A percentile compares a stretch with the other conserved stretches of the same genome.
phyloP scores from a whole-genome alignment of 345 rosid species.

The Erucastrum elatum region DNA sequence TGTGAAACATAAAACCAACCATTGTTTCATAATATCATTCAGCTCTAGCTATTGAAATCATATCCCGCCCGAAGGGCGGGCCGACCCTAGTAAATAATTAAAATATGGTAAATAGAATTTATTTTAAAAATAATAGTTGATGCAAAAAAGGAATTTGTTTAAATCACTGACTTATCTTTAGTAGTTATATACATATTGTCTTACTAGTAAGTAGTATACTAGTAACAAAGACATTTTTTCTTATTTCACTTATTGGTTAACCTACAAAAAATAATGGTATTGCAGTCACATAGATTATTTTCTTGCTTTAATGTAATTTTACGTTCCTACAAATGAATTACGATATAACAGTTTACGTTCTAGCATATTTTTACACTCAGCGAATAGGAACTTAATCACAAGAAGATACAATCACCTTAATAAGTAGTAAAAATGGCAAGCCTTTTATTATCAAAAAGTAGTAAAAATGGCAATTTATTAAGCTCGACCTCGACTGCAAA shows the following conservation, averaged over 20 bases:
- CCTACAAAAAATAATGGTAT: not conserved
- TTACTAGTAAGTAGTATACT: not conserved
- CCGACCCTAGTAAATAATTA: too few relatives aligned
- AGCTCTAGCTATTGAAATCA: too few relatives aligned
- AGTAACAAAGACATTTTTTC: not conserved
- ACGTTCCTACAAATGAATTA: not conserved
- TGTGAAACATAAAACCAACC: too few relatives aligned
- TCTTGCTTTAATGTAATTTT: not conserved
- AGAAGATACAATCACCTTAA: too few relatives aligned
- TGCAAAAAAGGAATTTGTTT: not conserved
- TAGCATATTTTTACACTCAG: not conserved
- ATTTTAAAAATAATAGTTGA: not conserved
- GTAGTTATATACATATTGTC: not conserved
- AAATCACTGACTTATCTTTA: not conserved
- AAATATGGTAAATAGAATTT: not conserved
- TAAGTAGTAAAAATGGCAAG: too few relatives aligned
- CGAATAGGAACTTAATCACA: not conserved
- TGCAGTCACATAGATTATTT: not conserved
- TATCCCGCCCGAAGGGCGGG: too few relatives aligned
- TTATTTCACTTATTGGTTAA: not conserved
- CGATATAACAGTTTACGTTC: not conserved
- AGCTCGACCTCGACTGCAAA: too few relatives aligned
- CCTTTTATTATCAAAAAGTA: too few relatives aligned
- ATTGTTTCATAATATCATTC: too few relatives aligned
- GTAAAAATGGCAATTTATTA: too few relatives aligned